Evolutionary conservation across 345 rosid genomes (phyloP).

Genomic region (Anacardium occidentale): DNA sequence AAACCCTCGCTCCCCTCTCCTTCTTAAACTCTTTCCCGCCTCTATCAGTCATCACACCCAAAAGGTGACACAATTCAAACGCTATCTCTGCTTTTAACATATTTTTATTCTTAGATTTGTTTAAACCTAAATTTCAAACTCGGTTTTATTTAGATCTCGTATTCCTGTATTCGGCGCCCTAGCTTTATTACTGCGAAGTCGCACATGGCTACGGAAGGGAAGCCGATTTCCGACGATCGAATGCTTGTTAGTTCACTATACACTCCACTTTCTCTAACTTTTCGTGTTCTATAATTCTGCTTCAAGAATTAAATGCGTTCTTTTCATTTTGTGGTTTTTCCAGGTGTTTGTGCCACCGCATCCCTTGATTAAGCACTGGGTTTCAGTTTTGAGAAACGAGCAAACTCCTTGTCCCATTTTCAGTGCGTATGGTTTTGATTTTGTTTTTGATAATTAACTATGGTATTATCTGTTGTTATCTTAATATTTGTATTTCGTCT

Average conservation of each 20-base stretch:
- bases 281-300: not conserved
- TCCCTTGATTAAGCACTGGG: constrained; percentile 95
- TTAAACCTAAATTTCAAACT: not conserved
- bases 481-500: not conserved
- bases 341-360: constrained; percentile 93
- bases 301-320: not conserved
- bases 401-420: constrained; percentile 82
- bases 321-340: constrained; percentile 7
- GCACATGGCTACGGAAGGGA: constrained; percentile 63
- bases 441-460: not conserved
- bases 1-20: constrained; percentile 38
- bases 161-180: constrained; percentile 38
- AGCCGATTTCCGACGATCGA: constrained; percentile 53
- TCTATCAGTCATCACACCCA: constrained; percentile 15
- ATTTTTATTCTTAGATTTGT: not conserved
- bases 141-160: constrained; percentile 39
- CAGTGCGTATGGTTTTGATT: constrained; percentile 40
- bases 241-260: constrained; percentile 65
- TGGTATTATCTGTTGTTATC: not conserved
- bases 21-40: constrained; percentile 27
- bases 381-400: constrained; percentile 79
- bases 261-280: not conserved
- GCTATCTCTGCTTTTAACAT: not conserved
- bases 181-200: constrained; percentile 39
- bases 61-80: constrained; percentile 26